These are phyloP conservation scores for Trichoderma harzianum DNA, from an alignment of 2,329 filamentous ascomycete genomes.

Conservation along the genomic window DNA sequence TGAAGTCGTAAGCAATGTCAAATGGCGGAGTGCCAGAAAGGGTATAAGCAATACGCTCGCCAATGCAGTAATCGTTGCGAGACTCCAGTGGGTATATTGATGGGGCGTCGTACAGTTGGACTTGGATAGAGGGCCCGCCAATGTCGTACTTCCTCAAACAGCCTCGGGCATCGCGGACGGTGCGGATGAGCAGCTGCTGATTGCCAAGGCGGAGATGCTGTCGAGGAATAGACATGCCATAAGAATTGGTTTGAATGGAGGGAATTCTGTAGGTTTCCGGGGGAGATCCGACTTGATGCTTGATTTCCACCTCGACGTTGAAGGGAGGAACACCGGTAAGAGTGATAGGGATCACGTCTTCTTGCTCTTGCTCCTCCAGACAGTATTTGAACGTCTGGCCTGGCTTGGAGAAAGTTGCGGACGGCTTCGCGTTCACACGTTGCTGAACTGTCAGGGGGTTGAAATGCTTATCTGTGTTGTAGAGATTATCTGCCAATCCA, in stretches of 20 bases:
- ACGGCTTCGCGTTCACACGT: conserved; percentile 77
- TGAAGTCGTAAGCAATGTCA: conserved; percentile 87
- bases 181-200: conserved; percentile 83
- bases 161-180: conserved; percentile 81
- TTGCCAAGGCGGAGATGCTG: conserved; percentile 82
- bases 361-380: conserved; percentile 73
- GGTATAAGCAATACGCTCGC: conserved; percentile 88
- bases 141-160: conserved; percentile 76
- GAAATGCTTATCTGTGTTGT: conserved; percentile 69
- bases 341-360: conserved; percentile 84
- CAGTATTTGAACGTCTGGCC: conserved; percentile 96
- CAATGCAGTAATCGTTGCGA: conserved; percentile 86
- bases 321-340: conserved; percentile 85
- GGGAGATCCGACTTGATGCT: conserved; percentile 77
- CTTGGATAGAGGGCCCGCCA: conserved; percentile 73
- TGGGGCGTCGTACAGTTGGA: conserved; percentile 89
- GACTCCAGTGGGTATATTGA: conserved; percentile 85
- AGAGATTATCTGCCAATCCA: conserved; percentile 79
- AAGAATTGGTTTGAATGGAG: conserved; percentile 70
- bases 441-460: conserved; percentile 71
- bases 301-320: conserved; percentile 86
- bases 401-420: conserved; percentile 76
- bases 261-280: conserved; percentile 79
- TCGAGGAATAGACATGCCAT: conserved; percentile 80
- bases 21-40: conserved; percentile 90